Evolutionary conservation across 2,329 filamentous ascomycete genomes (phyloP).

Genomic region (Harringtonia lauricola): DNA sequence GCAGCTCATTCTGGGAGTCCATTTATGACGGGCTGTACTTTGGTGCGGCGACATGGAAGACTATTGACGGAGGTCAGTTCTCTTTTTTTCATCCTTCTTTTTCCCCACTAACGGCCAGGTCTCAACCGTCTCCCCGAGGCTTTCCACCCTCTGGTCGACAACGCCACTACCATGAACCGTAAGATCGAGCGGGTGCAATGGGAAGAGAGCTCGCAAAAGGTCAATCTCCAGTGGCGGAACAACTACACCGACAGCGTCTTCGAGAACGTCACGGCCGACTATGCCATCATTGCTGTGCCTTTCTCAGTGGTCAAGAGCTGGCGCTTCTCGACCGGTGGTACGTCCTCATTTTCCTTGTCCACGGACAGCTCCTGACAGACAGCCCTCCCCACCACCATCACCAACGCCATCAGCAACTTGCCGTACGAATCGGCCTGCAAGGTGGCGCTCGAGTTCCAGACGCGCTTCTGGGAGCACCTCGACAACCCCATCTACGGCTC

Average conservation of each 20-base stretch:
- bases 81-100: not conserved
- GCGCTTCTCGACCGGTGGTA: slow-evolving; percentile 27
- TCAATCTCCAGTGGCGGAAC: slow-evolving; percentile 47
- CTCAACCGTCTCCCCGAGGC: slow-evolving; percentile 46
- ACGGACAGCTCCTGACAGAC: not conserved
- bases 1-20: slow-evolving; percentile 34
- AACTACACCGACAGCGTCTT: slow-evolving; percentile 26
- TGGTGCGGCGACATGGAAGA: slow-evolving; percentile 46
- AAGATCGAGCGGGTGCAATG: slow-evolving; percentile 46
- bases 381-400: slow-evolving; percentile 27
- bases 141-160: slow-evolving; percentile 50
- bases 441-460: slow-evolving; percentile 56
- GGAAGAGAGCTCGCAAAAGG: slow-evolving; percentile 35
- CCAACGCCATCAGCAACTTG: slow-evolving; percentile 34
- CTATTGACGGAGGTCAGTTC: slow-evolving; percentile 41
- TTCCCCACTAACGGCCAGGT: slow-evolving; percentile 8
- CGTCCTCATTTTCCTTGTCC: not conserved
- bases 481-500: slow-evolving; percentile 49
- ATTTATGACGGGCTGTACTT: slow-evolving; percentile 51
- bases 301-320: slow-evolving; percentile 54
- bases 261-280: slow-evolving; percentile 47
- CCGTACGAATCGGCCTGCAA: slow-evolving; percentile 38
- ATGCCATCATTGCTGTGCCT: slow-evolving; percentile 53
- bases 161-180: slow-evolving; percentile 43
- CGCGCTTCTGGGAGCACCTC: slow-evolving; percentile 47